These are phyloP conservation scores for Fusarium sp. DNA, from an alignment of 2,329 filamentous ascomycete genomes.

Conservation along the genomic window DNA sequence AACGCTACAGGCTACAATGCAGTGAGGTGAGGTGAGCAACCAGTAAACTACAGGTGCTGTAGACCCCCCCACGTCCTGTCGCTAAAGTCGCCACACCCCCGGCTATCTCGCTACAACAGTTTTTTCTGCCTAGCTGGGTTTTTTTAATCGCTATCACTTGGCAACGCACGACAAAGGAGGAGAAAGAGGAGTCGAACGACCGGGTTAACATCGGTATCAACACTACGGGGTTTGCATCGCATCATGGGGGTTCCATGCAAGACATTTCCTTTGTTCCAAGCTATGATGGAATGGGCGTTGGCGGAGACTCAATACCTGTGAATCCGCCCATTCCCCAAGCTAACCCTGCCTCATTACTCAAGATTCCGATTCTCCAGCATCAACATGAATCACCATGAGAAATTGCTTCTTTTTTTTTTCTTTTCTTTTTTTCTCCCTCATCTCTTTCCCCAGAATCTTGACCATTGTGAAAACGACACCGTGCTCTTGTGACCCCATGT, in stretches of 20 bases:
- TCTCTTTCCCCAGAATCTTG: not conserved
- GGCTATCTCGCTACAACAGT: not conserved
- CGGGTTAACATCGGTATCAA: conserved; percentile 1
- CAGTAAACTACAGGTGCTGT: not conserved
- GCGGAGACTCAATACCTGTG: conserved; percentile 24
- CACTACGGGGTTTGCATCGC: not conserved
- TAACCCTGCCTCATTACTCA: conserved; percentile 15
- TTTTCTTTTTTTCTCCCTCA: not conserved
- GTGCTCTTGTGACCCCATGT: not conserved
- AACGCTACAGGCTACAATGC: conserved; percentile 3
- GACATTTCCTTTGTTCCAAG: conserved; percentile 9
- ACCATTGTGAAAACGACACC: not conserved
- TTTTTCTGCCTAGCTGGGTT: not conserved
- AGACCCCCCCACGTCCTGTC: conserved; percentile 15
- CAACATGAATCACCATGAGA: conserved; percentile 12
- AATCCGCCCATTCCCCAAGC: conserved; percentile 21
- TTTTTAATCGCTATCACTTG: conserved; percentile 23
- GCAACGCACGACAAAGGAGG: not conserved
- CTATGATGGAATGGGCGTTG: conserved; percentile 29
- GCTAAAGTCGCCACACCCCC: conserved; percentile 14
- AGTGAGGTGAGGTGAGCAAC: not conserved
- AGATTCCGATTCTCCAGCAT: conserved; percentile 8
- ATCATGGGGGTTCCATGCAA: conserved; percentile 1
- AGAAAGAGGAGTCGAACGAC: conserved; percentile 5
- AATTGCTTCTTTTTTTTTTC: not conserved